Percentiles rank a stretch among this genome's conserved stretches.
Conservation (phyloP, 108 stramenopile genomes). For the Cylindrotheca fusiformis region DNA sequence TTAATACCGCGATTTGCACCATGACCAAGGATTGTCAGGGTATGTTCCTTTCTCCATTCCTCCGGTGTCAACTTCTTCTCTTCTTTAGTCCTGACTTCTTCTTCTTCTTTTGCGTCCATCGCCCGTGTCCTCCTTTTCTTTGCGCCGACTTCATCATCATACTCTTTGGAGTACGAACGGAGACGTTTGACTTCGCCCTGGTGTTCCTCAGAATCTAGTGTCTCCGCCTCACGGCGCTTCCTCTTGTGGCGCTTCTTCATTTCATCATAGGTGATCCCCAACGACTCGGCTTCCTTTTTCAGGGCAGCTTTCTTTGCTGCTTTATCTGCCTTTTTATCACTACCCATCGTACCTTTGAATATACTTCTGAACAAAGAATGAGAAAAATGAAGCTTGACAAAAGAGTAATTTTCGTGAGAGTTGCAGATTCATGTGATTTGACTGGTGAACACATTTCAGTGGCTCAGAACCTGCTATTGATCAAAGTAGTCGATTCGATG, state of each 20-base stretch:
- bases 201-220: slow-evolving; percentile 51
- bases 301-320: slow-evolving; percentile 69
- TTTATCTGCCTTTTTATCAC: slow-evolving; percentile 39
- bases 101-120: slow-evolving; percentile 82
- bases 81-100: slow-evolving; percentile 30
- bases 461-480: too few species aligned
- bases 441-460: too few species aligned
- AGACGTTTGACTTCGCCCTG: slow-evolving; percentile 72
- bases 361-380: too few species aligned
- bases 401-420: too few species aligned
- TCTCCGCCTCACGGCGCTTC: slow-evolving; percentile 57
- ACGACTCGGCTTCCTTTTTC: slow-evolving; percentile 64
- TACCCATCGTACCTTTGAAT: slow-evolving; percentile 17
- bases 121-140: slow-evolving; percentile 74
- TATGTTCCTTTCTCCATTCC: slow-evolving; percentile 79
- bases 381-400: too few species aligned
- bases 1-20: slow-evolving; percentile 30
- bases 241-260: slow-evolving; percentile 50
- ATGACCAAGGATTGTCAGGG: slow-evolving; percentile 69
- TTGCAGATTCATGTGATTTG: too few species aligned
- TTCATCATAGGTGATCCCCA: slow-evolving; percentile 72
- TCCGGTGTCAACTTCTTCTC: slow-evolving; percentile 54
- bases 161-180: slow-evolving; percentile 73
- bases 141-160: slow-evolving; percentile 30
- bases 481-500: too few species aligned